A percentile compares a stretch with the other conserved stretches of the same genome.
phyloP scores from a whole-genome alignment of 495 filamentous ascomycete species.

The Penicillium angulare region DNA sequence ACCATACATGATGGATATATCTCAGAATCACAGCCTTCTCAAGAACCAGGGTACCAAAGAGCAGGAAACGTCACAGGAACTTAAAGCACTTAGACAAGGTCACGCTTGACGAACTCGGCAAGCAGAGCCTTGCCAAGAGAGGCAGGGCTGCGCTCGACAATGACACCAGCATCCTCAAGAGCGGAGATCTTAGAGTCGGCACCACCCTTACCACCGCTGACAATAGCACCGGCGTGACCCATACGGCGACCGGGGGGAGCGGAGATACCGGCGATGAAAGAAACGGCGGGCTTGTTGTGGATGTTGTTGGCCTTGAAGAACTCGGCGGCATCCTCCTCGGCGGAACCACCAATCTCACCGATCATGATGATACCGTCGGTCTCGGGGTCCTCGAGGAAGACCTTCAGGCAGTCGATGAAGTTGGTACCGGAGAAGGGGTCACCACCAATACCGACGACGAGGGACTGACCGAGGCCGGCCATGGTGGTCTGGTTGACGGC shows the following conservation, averaged over 20 bases:
- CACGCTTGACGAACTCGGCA: constrained; percentile 91
- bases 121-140: constrained; percentile 86
- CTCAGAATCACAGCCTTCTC: constrained; percentile 16
- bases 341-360: constrained; percentile 95
- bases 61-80: constrained; percentile 15
- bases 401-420: constrained; percentile 98
- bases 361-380: constrained; percentile 99
- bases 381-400: constrained; percentile 94
- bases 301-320: constrained; percentile 91
- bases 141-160: constrained; percentile 95
- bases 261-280: constrained; percentile 97
- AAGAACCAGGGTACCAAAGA: constrained; percentile 18
- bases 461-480: constrained; percentile 93
- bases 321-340: constrained; percentile 96
- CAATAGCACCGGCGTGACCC: constrained; percentile 98
- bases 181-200: constrained; percentile 97
- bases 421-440: constrained; percentile 99
- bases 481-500: constrained; percentile 99
- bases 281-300: constrained; percentile 90
- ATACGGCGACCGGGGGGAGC: constrained; percentile 94
- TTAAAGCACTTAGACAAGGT: constrained; percentile 69
- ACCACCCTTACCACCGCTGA: constrained; percentile 94
- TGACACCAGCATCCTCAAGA: constrained; percentile 87
- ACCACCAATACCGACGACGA: constrained; percentile 97
- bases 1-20: constrained; percentile 24